phyloP scores from a whole-genome alignment of 2,329 filamentous ascomycete species.

The Didymella arachidicola region DNA sequence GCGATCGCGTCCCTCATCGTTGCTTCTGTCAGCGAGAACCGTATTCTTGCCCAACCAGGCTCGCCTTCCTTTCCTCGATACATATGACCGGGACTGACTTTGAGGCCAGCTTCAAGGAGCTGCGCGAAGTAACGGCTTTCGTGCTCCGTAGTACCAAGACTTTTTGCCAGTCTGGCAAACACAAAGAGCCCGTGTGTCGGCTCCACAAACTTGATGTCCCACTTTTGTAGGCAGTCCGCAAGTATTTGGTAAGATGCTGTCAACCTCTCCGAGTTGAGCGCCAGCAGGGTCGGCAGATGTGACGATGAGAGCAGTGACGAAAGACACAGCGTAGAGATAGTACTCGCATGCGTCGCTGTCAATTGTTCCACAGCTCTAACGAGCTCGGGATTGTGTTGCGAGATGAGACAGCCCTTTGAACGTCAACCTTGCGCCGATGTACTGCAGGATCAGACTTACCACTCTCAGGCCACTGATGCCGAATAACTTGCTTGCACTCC shows the following conservation, averaged over 20 bases:
- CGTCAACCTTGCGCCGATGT: background rate
- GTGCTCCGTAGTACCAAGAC: background rate
- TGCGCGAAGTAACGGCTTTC: background rate
- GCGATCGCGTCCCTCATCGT: background rate
- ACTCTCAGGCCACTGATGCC: background rate
- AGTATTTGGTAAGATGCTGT: background rate
- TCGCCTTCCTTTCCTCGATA: background rate
- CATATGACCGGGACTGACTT: background rate
- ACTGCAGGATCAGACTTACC: background rate
- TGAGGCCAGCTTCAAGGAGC: background rate
- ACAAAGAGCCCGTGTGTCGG: background rate
- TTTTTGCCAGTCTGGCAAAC: background rate
- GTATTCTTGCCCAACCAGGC: background rate
- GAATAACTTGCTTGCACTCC: background rate
- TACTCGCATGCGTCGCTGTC: background rate
- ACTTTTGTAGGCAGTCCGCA: background rate
- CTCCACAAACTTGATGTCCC: background rate
- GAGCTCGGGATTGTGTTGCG: background rate
- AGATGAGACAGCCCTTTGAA: background rate
- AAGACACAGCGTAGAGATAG: background rate
- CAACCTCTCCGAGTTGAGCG: background rate
- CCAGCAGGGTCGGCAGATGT: background rate
- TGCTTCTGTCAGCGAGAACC: background rate
- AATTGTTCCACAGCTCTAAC: background rate
- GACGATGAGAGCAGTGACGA: background rate